Percentiles rank a stretch among this genome's conserved stretches.
phyloP scores from a whole-genome alignment of 805 yeast genomes.

The Candida piceae region DNA sequence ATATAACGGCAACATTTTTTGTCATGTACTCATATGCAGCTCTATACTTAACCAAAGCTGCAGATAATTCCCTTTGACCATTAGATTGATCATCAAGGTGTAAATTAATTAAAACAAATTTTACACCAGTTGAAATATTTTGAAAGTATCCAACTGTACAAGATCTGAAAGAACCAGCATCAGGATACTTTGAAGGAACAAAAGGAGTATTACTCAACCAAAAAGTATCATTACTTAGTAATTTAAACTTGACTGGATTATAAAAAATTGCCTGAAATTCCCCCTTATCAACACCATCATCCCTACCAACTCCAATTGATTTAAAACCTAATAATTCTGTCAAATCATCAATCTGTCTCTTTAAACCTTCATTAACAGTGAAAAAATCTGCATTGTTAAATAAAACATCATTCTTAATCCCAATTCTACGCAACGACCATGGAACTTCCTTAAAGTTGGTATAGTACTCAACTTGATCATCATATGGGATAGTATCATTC shows the following conservation, averaged over 20 bases:
- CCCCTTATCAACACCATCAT: conserved; percentile 45
- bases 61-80: conserved; percentile 40
- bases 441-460: conserved; percentile 26
- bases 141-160: conserved; percentile 34
- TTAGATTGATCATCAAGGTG: conserved; percentile 48
- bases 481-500: conserved; percentile 19
- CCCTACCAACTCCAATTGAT: conserved; percentile 50
- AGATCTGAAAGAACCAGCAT: conserved; percentile 37
- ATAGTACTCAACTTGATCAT: conserved; percentile 20
- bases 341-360: conserved; percentile 43
- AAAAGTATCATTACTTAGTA: conserved; percentile 37
- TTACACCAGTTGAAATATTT: conserved; percentile 29
- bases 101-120: conserved; percentile 38
- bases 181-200: conserved; percentile 40
- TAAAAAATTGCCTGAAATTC: conserved; percentile 48
- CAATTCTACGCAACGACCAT: conserved; percentile 33
- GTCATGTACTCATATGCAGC: conserved; percentile 34
- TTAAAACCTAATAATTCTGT: conserved; percentile 26
- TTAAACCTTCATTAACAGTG: conserved; percentile 43
- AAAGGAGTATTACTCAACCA: conserved; percentile 56
- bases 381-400: conserved; percentile 33
- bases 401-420: conserved; percentile 30
- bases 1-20: conserved; percentile 33
- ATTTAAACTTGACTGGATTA: conserved; percentile 32
- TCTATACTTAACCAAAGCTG: conserved; percentile 35